Evolutionary conservation across 1,284 basidiomycete genomes (phyloP).

Genomic region (Megacollybia platyphylla): DNA sequence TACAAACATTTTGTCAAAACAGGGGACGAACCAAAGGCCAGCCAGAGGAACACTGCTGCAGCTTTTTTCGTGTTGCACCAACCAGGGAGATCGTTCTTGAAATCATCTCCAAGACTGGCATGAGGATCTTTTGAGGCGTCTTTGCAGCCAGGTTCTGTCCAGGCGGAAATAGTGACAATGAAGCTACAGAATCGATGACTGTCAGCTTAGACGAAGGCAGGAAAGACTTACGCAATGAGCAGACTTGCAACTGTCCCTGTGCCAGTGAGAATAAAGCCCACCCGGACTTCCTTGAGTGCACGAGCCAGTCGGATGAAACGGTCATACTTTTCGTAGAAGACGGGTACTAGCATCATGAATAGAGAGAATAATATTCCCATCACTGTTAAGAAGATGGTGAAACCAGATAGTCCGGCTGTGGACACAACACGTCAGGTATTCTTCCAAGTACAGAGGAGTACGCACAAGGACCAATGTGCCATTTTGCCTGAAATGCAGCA

Average conservation of each 20-base stretch:
- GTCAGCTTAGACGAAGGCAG: slow-evolving; percentile 1
- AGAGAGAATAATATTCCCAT: slow-evolving; percentile 57
- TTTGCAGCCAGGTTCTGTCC: slow-evolving; percentile 79
- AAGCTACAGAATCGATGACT: slow-evolving; percentile 31
- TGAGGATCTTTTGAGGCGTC: slow-evolving; percentile 63
- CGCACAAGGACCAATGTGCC: slow-evolving; percentile 73
- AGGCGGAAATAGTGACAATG: slow-evolving; percentile 60
- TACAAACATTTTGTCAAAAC: slow-evolving; percentile 1
- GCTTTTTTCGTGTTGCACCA: slow-evolving; percentile 91
- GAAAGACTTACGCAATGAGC: slow-evolving; percentile 55
- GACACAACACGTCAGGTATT: slow-evolving; percentile 5
- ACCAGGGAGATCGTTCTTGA: slow-evolving; percentile 51
- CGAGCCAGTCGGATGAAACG: slow-evolving; percentile 64
- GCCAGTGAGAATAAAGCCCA: slow-evolving; percentile 68
- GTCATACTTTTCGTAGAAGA: slow-evolving; percentile 80
- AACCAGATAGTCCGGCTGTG: slow-evolving; percentile 72
- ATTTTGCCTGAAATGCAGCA: slow-evolving; percentile 77
- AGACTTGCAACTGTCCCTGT: slow-evolving; percentile 53
- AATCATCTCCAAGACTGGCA: slow-evolving; percentile 55
- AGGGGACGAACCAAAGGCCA: slow-evolving; percentile 44
- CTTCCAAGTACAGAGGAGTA: slow-evolving; percentile 11
- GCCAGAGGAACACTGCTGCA: slow-evolving; percentile 78
- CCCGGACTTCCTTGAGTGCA: slow-evolving; percentile 69
- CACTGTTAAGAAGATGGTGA: slow-evolving; percentile 72
- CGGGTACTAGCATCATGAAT: slow-evolving; percentile 66